A percentile compares a stretch with the other conserved stretches of the same genome.
Evolutionary conservation across 176 grass and related monocot genomes (phyloP).

Genomic region (Leersia perrieri): DNA sequence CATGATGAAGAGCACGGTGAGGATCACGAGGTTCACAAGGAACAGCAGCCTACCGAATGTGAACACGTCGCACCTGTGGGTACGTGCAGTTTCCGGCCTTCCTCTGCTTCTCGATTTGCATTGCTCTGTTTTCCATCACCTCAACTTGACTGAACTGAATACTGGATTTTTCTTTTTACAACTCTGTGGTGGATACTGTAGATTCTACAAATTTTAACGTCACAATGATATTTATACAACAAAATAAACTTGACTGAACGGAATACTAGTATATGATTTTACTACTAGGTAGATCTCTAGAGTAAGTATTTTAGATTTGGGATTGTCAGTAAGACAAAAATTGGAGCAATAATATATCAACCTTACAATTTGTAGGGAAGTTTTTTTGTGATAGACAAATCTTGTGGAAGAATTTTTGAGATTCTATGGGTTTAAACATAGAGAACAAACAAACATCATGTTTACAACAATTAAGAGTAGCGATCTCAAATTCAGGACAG

Average conservation of each 20-base stretch:
- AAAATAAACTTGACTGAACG: no score
- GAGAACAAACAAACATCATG: neutral
- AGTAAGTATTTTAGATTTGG: neutral
- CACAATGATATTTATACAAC: neutral
- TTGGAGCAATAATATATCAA: neutral
- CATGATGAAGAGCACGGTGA: conserved; percentile 13
- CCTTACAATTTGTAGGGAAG: neutral
- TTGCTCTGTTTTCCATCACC: neutral
- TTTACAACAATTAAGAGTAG: neutral
- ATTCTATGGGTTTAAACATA: neutral
- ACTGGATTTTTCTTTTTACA: neutral
- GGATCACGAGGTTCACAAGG: conserved; percentile 48
- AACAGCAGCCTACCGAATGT: conserved; percentile 42
- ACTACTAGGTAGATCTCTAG: neutral
- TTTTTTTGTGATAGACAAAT: neutral
- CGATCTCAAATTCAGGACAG: neutral
- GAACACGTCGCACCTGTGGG: conserved; percentile 52
- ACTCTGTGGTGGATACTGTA: neutral
- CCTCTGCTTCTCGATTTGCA: neutral
- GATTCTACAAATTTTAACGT: neutral
- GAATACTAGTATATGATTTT: neutral
- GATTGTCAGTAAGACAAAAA: neutral
- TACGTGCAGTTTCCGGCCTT: conserved; percentile 17
- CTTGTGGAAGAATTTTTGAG: neutral
- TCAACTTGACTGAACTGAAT: neutral